phyloP scores from a whole-genome alignment of 2,329 filamentous ascomycete genomes.

The Cercospora berteroae region DNA sequence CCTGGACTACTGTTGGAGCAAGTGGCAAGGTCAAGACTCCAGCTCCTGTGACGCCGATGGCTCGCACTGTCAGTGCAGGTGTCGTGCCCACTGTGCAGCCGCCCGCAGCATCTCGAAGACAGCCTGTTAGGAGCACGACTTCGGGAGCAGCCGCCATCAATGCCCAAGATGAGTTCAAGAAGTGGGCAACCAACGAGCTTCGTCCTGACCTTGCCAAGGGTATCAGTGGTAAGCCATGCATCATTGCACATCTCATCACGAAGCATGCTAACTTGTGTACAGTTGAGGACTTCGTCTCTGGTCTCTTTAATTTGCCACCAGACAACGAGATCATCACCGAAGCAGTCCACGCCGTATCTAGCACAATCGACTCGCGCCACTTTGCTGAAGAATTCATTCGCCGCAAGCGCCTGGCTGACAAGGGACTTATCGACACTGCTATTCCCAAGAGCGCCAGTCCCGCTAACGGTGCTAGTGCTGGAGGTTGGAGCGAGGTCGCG shows the following conservation, averaged over 20 bases:
- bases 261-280: conserved; percentile 37
- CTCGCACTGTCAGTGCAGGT: conserved; percentile 49
- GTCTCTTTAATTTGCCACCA: conserved; percentile 70
- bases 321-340: conserved; percentile 84
- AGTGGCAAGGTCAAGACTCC: conserved; percentile 86
- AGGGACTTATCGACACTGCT: conserved; percentile 70
- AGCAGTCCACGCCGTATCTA: conserved; percentile 80
- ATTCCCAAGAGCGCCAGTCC: conserved; percentile 52
- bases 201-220: conserved; percentile 67
- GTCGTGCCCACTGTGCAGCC: conserved; percentile 36
- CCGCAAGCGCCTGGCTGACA: conserved; percentile 88
- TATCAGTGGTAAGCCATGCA: conserved; percentile 59
- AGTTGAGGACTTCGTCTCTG: conserved; percentile 80
- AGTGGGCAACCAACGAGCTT: conserved; percentile 83
- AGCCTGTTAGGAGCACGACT: conserved; percentile 56
- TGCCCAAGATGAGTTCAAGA: conserved; percentile 88
- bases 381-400: conserved; percentile 94
- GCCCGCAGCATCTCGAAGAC: conserved; percentile 38
- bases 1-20: conserved; percentile 94
- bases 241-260: neutral
- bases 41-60: conserved; percentile 48
- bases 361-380: conserved; percentile 86
- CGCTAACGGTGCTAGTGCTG: conserved; percentile 28
- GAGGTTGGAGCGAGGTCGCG: conserved; percentile 90
- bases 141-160: conserved; percentile 52